Evolutionary conservation across 2,329 filamentous ascomycete genomes (phyloP).

Genomic region (Neonectria punicea): DNA sequence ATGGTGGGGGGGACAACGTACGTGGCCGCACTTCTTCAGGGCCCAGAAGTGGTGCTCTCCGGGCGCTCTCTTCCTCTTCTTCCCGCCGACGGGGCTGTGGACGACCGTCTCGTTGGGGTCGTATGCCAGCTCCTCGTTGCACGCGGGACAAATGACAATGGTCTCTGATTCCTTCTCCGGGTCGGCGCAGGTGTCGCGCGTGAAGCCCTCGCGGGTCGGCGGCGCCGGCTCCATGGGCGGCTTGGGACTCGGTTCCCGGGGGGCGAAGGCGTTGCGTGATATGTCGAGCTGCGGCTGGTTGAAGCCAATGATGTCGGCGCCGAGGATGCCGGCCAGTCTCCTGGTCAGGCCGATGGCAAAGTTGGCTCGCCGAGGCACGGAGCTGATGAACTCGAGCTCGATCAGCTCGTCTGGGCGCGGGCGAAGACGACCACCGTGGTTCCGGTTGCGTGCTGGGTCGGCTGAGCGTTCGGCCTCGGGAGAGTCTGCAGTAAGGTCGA

Average conservation of each 20-base stretch:
- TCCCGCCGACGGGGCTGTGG: constrained; percentile 34
- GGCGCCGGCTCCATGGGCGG: constrained; percentile 70
- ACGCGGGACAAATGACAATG: constrained; percentile 85
- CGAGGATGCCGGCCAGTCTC: constrained; percentile 42
- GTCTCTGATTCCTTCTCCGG: constrained; percentile 67
- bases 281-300: constrained; percentile 37
- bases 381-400: constrained; percentile 38
- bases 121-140: constrained; percentile 83
- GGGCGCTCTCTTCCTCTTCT: constrained; percentile 59
- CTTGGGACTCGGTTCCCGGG: constrained; percentile 51
- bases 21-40: constrained; percentile 90
- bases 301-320: constrained; percentile 37
- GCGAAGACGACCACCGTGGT: constrained; percentile 15
- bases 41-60: constrained; percentile 92
- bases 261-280: constrained; percentile 46
- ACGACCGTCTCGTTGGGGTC: constrained; percentile 61
- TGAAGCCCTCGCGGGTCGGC: constrained; percentile 80
- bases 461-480: constrained; percentile 47
- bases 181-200: constrained; percentile 68
- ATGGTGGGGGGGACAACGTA: constrained; percentile 58
- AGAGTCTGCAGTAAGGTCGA: constrained; percentile 64
- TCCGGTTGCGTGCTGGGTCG: constrained; percentile 30
- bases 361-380: constrained; percentile 25
- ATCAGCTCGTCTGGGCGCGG: constrained; percentile 38
- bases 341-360: constrained; percentile 40